Conservation (phyloP, 345 rosid genomes). For the Lumnitzera littorea region DNA sequence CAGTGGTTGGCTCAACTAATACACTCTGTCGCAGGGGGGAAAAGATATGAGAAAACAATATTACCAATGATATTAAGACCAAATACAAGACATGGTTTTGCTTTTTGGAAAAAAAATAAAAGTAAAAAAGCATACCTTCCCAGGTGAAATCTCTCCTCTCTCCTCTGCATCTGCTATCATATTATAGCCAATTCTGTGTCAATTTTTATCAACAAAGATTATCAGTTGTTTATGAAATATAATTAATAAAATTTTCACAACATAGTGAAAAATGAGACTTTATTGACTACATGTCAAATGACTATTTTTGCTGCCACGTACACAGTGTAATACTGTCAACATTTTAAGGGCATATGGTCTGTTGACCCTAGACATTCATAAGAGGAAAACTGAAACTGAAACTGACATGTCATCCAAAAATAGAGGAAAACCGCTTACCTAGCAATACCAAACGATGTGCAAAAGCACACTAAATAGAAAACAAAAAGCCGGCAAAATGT, state of each 20-base stretch:
- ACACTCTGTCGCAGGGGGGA: slow-evolving; percentile 41
- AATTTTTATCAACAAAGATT: slow-evolving; percentile 6
- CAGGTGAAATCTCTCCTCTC: slow-evolving; percentile 63
- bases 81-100: neutral
- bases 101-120: neutral
- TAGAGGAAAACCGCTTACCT: too few species aligned
- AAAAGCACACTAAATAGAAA: too few species aligned
- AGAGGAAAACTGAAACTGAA: too few species aligned
- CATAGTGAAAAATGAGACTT: too few species aligned
- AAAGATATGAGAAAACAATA: neutral
- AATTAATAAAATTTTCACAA: neutral
- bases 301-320: neutral
- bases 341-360: too few species aligned
- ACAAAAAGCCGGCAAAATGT: too few species aligned
- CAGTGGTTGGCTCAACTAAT: slow-evolving; percentile 79
- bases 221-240: slow-evolving; percentile 4
- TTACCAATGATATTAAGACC: neutral
- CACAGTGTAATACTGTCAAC: neutral
- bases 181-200: slow-evolving; percentile 66
- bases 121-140: slow-evolving; percentile 42
- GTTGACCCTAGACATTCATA: too few species aligned
- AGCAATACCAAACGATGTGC: too few species aligned
- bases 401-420: too few species aligned
- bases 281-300: too few species aligned
- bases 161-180: slow-evolving; percentile 90